phyloP scores from a whole-genome alignment of 441 rosid genomes.

The Viola pubescens region DNA sequence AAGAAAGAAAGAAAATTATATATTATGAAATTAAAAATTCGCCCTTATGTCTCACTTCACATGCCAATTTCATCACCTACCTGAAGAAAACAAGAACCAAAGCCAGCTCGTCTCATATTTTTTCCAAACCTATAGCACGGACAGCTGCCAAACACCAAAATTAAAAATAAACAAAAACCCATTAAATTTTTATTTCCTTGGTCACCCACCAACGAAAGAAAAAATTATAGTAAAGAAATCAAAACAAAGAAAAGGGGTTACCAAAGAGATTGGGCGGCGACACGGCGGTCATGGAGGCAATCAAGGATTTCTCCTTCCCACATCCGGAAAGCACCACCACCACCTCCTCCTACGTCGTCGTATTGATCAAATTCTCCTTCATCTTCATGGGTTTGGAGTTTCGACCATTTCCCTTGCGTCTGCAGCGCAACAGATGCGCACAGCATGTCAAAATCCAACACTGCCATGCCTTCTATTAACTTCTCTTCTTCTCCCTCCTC shows the following conservation, averaged over 20 bases:
- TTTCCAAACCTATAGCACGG: slow-evolving; percentile 87
- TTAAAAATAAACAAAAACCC: neutral
- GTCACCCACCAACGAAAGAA: neutral
- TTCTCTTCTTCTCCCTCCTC: slow-evolving; percentile 13
- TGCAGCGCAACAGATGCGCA: slow-evolving; percentile 52
- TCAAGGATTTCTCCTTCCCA: slow-evolving; percentile 91
- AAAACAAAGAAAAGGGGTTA: slow-evolving; percentile 12
- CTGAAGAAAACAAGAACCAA: slow-evolving; percentile 80
- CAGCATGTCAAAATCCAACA: slow-evolving; percentile 26
- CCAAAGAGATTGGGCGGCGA: slow-evolving; percentile 77
- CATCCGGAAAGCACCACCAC: slow-evolving; percentile 72
- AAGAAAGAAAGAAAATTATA: slow-evolving; percentile 8
- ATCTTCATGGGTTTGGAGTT: slow-evolving; percentile 28
- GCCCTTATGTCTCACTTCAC: too few species aligned
- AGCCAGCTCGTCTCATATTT: slow-evolving; percentile 82
- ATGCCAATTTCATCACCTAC: slow-evolving; percentile 20
- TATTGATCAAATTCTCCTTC: slow-evolving; percentile 11
- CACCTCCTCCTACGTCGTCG: slow-evolving; percentile 36
- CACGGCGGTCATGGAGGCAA: slow-evolving; percentile 68
- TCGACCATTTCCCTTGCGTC: slow-evolving; percentile 82
- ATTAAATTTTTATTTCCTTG: neutral
- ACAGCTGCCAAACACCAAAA: slow-evolving; percentile 45
- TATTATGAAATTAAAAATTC: too few species aligned
- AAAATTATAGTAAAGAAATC: neutral
- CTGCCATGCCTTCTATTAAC: slow-evolving; percentile 13